Evolutionary conservation across 495 filamentous ascomycete species (phyloP).

Genomic region (Podospora conica): DNA sequence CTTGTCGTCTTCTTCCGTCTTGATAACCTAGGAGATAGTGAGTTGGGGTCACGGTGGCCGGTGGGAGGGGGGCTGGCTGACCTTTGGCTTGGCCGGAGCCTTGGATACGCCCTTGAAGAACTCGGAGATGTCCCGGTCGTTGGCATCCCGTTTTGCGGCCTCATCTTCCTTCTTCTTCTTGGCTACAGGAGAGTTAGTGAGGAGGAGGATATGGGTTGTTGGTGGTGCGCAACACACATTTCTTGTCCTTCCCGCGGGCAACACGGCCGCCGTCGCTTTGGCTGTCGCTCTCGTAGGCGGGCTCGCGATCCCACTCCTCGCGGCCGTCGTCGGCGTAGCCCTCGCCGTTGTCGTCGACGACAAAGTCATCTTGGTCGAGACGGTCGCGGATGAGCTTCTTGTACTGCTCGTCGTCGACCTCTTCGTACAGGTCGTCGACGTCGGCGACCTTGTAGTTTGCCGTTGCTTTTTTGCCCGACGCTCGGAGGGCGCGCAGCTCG

Average conservation of each 20-base stretch:
- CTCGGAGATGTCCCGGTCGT: conserved; percentile 84
- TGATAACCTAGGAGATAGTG: conserved; percentile 34
- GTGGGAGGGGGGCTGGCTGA: conserved; percentile 28
- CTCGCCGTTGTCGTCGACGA: conserved; percentile 89
- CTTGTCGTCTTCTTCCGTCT: conserved; percentile 77
- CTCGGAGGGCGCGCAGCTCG: conserved; percentile 77
- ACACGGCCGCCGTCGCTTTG: conserved; percentile 52
- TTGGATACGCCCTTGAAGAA: conserved; percentile 76
- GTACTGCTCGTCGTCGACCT: conserved; percentile 95
- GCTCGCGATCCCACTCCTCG: conserved; percentile 85
- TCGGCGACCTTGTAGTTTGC: conserved; percentile 86
- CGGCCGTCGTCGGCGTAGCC: conserved; percentile 95
- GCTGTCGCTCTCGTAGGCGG: conserved; percentile 61
- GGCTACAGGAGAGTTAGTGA: conserved; percentile 35
- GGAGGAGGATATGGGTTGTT: not conserved
- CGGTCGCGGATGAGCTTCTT: conserved; percentile 89
- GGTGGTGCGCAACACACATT: conserved; percentile 24
- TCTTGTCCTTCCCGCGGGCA: conserved; percentile 47
- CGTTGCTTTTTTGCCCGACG: conserved; percentile 82
- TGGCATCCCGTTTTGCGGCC: conserved; percentile 73
- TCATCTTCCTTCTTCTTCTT: conserved; percentile 92
- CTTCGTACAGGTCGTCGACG: conserved; percentile 82
- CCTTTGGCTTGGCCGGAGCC: conserved; percentile 73
- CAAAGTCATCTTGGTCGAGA: conserved; percentile 92
- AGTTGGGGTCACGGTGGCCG: not conserved